These are phyloP conservation scores for Corniculantispora saksenae DNA, from an alignment of 2,329 filamentous ascomycete species.

Conservation along the genomic window DNA sequence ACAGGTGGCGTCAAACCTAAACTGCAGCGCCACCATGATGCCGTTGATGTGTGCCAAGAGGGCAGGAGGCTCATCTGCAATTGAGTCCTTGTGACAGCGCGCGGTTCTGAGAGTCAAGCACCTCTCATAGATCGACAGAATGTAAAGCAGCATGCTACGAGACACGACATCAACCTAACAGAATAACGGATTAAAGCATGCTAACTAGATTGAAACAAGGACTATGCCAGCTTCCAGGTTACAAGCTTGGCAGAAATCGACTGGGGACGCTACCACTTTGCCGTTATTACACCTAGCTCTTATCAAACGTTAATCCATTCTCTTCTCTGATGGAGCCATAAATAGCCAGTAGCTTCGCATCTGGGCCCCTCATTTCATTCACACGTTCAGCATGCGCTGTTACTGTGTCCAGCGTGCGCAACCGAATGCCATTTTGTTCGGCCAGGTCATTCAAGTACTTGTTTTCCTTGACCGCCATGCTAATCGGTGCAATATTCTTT, in stretches of 20 bases:
- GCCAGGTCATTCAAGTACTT: neutral
- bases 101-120: too few relatives aligned
- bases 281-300: neutral
- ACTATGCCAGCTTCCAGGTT: too few relatives aligned
- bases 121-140: constrained; percentile 6
- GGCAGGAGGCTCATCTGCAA: neutral
- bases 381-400: constrained; percentile 3
- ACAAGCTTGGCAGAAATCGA: too few relatives aligned
- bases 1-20: neutral
- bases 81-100: neutral
- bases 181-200: too few relatives aligned
- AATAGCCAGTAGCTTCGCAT: constrained; percentile 10
- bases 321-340: constrained; percentile 7
- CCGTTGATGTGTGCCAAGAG: neutral
- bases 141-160: neutral
- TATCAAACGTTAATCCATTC: constrained; percentile 3
- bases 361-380: neutral
- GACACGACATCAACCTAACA: too few relatives aligned
- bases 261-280: too few relatives aligned
- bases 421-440: neutral
- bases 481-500: constrained; percentile 5
- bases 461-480: constrained; percentile 13
- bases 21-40: neutral
- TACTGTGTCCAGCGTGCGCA: constrained; percentile 3
- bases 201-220: too few relatives aligned